Base-by-base conservation (phyloP, 495 filamentous ascomycete species). In the Podospora anserina region DNA sequence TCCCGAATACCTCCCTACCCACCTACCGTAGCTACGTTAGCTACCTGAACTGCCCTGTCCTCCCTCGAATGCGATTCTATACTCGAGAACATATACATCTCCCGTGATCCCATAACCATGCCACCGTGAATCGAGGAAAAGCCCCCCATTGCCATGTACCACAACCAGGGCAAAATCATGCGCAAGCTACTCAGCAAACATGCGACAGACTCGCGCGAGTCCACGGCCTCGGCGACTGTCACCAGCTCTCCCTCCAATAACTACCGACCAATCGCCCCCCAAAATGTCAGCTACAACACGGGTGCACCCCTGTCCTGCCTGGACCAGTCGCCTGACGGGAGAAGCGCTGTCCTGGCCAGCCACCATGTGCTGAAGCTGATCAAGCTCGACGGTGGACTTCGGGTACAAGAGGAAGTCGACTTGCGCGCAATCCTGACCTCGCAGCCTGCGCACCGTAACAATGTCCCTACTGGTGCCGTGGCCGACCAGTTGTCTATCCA, bases 321-420 rank as follows among this genome's bases (percentile, higher is more conserved):
- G 70, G 93, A 94, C 77, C 87, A 89, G 66, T 95, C 92, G 23
- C 88, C 89, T 44, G 86, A 90, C 71, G 85, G 88, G 70, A 90
- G 88, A 61, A 87, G 89, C 77, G 93, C 90, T 57, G 85, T 97
- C 9, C 83, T 97, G 71, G 93, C 88, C 19, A 92, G 93, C 30
- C 88, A 89, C 68, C 89, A 96, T 70, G 88, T 96, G 59, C 87
- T 97, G 72, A 94, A 94, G 78, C 96, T 90, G 4, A 85, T 97
- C 68, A 85, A 83, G 54, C 84, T 96, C 57, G 86, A 90, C 65
- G 88, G 89, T 20, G 39, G 39, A 49, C 82, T 91, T 65, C 82
- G 81, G 28, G 89, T 91, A 65, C 87, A 84, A 23, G 92, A 96
- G 70, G 90, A 92, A 54, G 81, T 91, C 76, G 93, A 97, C 77